Conservation (phyloP, 495 filamentous ascomycete species). For the Hypomontagnella submonticulosa region DNA sequence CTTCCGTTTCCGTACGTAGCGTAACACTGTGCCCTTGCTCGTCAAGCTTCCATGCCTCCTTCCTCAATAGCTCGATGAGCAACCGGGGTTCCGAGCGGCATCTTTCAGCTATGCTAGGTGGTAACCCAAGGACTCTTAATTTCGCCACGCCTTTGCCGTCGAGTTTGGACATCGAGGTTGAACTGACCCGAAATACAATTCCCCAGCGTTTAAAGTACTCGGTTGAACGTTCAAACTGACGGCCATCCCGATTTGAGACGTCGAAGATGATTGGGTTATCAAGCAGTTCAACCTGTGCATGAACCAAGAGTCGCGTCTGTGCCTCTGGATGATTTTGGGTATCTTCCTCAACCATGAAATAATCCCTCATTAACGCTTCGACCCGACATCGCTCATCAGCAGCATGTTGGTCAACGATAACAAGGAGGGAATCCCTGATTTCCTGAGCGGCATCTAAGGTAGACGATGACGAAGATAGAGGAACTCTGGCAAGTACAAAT, state of each 20-base stretch:
- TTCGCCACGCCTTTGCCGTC: conserved; percentile 6
- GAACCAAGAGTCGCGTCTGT: conserved; percentile 10
- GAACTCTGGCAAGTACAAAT: conserved; percentile 80
- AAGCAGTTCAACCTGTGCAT: conserved; percentile 44
- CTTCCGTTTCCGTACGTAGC: not conserved
- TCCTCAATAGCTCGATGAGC: conserved; percentile 75
- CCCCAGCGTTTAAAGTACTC: conserved; percentile 77
- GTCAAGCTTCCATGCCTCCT: conserved; percentile 73
- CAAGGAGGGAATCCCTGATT: conserved; percentile 56
- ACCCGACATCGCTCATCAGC: conserved; percentile 89
- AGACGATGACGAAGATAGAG: conserved; percentile 21
- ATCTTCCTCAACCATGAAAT: conserved; percentile 43
- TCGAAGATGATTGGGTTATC: conserved; percentile 70
- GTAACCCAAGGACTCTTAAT: conserved; percentile 69
- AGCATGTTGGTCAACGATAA: conserved; percentile 93
- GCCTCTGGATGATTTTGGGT: conserved; percentile 4
- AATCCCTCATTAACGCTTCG: conserved; percentile 68
- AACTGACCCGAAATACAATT: conserved; percentile 65
- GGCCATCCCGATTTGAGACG: conserved; percentile 66
- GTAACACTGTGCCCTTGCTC: conserved; percentile 30
- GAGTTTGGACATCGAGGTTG: not conserved
- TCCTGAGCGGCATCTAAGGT: not conserved
- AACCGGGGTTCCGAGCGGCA: conserved; percentile 76
- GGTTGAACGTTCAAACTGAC: conserved; percentile 64
- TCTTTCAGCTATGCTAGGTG: conserved; percentile 76